A percentile compares a stretch with the other conserved stretches of the same genome.
These are phyloP conservation scores for Cyberlindnera veronae DNA, from an alignment of 805 yeast species.

Conservation along the genomic window DNA sequence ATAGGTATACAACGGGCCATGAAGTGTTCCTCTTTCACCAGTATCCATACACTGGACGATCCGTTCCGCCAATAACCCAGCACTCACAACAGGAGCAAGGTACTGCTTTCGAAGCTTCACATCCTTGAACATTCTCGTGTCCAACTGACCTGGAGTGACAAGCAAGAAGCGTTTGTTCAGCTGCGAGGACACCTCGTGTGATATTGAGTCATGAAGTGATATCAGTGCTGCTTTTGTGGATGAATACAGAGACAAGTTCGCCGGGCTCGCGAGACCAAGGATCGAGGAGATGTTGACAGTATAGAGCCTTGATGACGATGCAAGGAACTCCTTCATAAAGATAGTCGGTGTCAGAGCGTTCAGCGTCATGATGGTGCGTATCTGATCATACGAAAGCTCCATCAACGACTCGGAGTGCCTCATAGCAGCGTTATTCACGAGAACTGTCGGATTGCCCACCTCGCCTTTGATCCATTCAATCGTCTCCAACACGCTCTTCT, in stretches of 20 bases:
- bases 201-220: conserved; percentile 78
- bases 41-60: conserved; percentile 50
- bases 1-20: conserved; percentile 70
- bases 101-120: conserved; percentile 69
- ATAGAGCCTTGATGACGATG: conserved; percentile 57
- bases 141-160: conserved; percentile 81
- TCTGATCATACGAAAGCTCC: conserved; percentile 48
- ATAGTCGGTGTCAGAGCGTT: conserved; percentile 65
- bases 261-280: conserved; percentile 77
- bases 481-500: conserved; percentile 36
- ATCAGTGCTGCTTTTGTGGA: conserved; percentile 83
- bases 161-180: conserved; percentile 64
- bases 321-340: conserved; percentile 63
- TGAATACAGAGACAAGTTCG: conserved; percentile 72
- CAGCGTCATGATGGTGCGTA: conserved; percentile 54
- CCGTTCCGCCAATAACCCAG: conserved; percentile 50
- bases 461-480: conserved; percentile 39
- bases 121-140: conserved; percentile 71
- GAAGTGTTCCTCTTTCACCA: conserved; percentile 70
- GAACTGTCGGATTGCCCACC: conserved; percentile 54
- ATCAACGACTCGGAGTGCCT: conserved; percentile 48
- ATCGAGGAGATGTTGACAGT: conserved; percentile 77
- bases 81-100: conserved; percentile 76
- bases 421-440: conserved; percentile 84
- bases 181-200: conserved; percentile 59